Evolutionary conservation across 2,329 filamentous ascomycete genomes (phyloP), one percentile per base, ranked within the genome.

Genomic region (Colletotrichum kahawae): DNA sequence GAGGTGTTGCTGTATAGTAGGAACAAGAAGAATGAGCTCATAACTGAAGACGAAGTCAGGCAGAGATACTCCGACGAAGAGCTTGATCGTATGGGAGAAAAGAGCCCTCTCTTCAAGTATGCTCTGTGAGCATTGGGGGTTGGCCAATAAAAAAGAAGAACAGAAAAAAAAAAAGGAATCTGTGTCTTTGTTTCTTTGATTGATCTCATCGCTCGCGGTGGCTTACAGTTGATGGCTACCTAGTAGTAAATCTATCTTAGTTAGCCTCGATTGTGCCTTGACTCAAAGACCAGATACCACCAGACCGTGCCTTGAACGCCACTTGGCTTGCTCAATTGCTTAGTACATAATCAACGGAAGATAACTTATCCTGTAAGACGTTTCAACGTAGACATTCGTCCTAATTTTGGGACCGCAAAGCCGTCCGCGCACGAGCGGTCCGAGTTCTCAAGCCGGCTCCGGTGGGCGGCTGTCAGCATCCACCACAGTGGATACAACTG

Each of bases 71-170:
- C 79, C 0, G 77, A 80, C 1, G 79, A 82, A 33, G 77, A 83
- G 57, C 77, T 84, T 31, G 72, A 79, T 9, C 76, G 79, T 21
- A 78, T 84, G 78, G 82, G 82, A 4, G 82, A 84, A 34, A 76
- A 76, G 31, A 82, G 80, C 38, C 82, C 81, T 0, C 68, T 83
- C 4, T 84, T 80, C 64, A 79, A 78, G 36, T 84, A 83, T 74
- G 76, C 77, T 27, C 66, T 82, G 36, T 81, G 70, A 75, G 43
- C 7, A 9, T n/a, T 13, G 36, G 3, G 12, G 6, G 57, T 5
- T 60, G 57, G 18, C 29, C 7, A 16, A 21, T 4, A 48, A n/a
- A 48, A 48, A 7, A 16, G 7, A 48, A 16, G 5, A 48, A 21
- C 7, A 21, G 13, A 48, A 16, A 16, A 18, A 48, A 33, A 33